A percentile compares a stretch with the other conserved stretches of the same genome.
phyloP scores from a whole-genome alignment of 768 basidiomycete genomes.

The Tylopilus balloui region DNA sequence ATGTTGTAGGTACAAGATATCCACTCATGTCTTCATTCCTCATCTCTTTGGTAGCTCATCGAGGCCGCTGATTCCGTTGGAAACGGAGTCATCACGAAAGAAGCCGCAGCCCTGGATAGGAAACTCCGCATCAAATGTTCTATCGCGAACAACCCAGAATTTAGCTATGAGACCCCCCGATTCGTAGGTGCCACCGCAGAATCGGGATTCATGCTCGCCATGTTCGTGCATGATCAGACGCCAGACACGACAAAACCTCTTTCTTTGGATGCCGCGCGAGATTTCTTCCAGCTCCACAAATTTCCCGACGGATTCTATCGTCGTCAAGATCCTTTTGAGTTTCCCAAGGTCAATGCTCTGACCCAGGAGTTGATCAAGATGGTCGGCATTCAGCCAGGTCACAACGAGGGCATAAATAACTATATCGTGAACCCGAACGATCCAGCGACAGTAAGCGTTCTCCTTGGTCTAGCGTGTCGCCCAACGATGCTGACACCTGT shows the following conservation, averaged over 20 bases:
- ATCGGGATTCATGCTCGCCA: constrained; percentile 13
- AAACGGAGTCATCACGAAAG: constrained; percentile 12
- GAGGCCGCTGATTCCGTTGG: constrained; percentile 15
- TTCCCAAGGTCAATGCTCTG: neutral
- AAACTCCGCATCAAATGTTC: constrained; percentile 20
- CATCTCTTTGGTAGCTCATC: constrained; percentile 3
- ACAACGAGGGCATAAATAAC: constrained; percentile 13
- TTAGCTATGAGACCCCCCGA: constrained; percentile 15
- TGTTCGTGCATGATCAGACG: neutral
- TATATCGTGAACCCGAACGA: constrained; percentile 12
- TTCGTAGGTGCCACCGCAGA: constrained; percentile 15
- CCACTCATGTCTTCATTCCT: too few relatives aligned
- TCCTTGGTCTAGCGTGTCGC: neutral
- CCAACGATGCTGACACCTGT: neutral
- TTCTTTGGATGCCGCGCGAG: constrained; percentile 11
- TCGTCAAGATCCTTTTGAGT: constrained; percentile 14
- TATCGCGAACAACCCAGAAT: constrained; percentile 20
- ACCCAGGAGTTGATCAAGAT: neutral
- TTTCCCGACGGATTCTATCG: constrained; percentile 17
- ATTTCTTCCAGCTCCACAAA: constrained; percentile 14
- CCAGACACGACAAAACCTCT: constrained; percentile 8
- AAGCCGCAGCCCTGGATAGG: constrained; percentile 18
- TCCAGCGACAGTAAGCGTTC: constrained; percentile 1
- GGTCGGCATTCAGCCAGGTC: constrained; percentile 12
- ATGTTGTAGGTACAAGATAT: neutral